Evolutionary conservation across 257 asterid species (phyloP), one percentile per base, ranked within the genome.

Genomic region (Vinca minor): DNA sequence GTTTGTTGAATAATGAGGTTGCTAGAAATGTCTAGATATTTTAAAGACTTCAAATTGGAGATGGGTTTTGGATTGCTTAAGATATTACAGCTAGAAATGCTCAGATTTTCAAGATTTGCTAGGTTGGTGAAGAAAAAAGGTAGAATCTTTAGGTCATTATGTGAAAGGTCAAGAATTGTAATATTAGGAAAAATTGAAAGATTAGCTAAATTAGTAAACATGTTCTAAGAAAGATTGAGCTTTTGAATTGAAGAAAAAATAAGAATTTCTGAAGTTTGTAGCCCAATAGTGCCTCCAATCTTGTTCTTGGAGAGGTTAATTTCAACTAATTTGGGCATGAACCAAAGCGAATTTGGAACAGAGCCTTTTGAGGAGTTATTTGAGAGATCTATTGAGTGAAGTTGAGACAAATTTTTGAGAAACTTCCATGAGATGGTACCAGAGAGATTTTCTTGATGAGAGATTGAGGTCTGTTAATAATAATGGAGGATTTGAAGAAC

Each of bases 391-490:
- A 92, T 50, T 0, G 64, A 62, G 8, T 68, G 90, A 32, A 92
- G 90, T 35, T 38, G 72, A n/a, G 96, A 76, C 77, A 89, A 71
- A 66, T 89, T 84, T 18, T 17, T 68, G 46, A 92, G 73, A 66
- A 67, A 83, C 28, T 77, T 87, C 98, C 96, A 92, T 29, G 96
- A 80, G 50, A 92, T 48, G 0, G 79, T 44, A 65, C 98, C 98
- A 42, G 62, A 73, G 59, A 92, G 94, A 35, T 87, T 89, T n/a
- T 69, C 74, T 77, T 2, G 96, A 83, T 0, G 89, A 21, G 42
- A 92, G 87, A 0, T 66, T 68, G 2, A 92, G 64, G 18, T 74
- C 73, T 4, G 74, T 69, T 59, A 91, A 54, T 9, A 80, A n/a
- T n/a, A 74, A 45, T n/a, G n/a, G n/a, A n/a, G 72, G 65, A 44